phyloP scores from a whole-genome alignment of 1,284 basidiomycete species.

The Ceratorhiza oryzae-sativae region DNA sequence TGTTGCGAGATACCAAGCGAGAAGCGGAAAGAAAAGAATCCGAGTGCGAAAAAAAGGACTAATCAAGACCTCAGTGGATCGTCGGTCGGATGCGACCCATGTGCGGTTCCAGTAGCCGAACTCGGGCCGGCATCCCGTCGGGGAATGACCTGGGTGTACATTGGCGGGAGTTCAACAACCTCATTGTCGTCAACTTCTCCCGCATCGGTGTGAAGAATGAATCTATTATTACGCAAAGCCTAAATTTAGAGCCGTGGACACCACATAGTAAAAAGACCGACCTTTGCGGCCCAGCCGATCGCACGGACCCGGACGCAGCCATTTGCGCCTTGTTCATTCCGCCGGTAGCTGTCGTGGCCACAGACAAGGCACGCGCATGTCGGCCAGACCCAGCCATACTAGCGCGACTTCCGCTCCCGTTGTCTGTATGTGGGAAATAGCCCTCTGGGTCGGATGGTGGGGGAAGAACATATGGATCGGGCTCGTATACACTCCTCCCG shows the following conservation, averaged over 20 bases:
- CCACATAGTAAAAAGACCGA: constrained; percentile 52
- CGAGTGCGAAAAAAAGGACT: no score
- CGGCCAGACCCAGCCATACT: background rate
- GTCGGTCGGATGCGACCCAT: background rate
- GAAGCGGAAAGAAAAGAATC: background rate
- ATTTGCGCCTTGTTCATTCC: constrained; percentile 30
- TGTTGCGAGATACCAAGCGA: background rate
- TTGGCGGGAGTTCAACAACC: constrained; percentile 75
- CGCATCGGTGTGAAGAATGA: constrained; percentile 74
- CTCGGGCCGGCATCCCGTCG: constrained; percentile 51
- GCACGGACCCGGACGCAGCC: constrained; percentile 44
- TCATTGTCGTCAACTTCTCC: constrained; percentile 66
- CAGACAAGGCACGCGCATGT: constrained; percentile 47
- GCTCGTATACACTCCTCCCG: constrained; percentile 46
- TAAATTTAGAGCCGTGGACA: background rate
- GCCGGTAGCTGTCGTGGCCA: constrained; percentile 61
- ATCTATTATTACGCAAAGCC: constrained; percentile 49
- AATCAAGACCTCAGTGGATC: constrained; percentile 24
- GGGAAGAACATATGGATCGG: constrained; percentile 47
- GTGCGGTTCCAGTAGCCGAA: background rate
- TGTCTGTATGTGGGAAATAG: constrained; percentile 38
- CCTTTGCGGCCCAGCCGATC: constrained; percentile 55
- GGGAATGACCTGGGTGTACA: constrained; percentile 55
- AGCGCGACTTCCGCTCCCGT: background rate
- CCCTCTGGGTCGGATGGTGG: constrained; percentile 42